Conservation (phyloP, 768 basidiomycete genomes). For the Boletellus ananas region DNA sequence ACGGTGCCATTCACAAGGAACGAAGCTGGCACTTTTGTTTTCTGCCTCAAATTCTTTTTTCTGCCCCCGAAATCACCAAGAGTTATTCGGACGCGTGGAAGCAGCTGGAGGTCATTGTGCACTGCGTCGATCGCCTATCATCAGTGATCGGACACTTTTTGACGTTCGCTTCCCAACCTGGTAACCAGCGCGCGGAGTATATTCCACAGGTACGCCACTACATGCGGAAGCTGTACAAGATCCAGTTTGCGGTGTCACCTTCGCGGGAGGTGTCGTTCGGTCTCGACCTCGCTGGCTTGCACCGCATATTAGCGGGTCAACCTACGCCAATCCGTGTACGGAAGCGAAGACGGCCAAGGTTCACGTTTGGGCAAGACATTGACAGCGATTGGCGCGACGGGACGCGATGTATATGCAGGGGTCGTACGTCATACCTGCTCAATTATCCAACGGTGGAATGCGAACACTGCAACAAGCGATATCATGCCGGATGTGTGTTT, state of each 20-base stretch:
- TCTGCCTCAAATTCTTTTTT: slow-evolving; percentile 63
- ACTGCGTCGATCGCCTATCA: slow-evolving; percentile 72
- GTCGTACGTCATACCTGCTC: slow-evolving; percentile 56
- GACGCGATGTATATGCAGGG: slow-evolving; percentile 79
- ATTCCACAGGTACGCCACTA: slow-evolving; percentile 84
- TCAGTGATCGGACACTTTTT: slow-evolving; percentile 77
- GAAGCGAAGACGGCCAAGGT: slow-evolving; percentile 59
- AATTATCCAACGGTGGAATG: slow-evolving; percentile 65
- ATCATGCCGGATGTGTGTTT: slow-evolving; percentile 76
- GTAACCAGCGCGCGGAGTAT: slow-evolving; percentile 71
- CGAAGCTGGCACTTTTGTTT: slow-evolving; percentile 83
- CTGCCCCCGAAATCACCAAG: slow-evolving; percentile 75
- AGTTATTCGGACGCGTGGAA: slow-evolving; percentile 79
- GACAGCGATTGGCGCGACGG: slow-evolving; percentile 71
- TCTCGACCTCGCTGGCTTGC: slow-evolving; percentile 76
- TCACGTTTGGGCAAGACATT: slow-evolving; percentile 73
- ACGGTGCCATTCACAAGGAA: slow-evolving; percentile 77
- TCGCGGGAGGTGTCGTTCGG: slow-evolving; percentile 79
- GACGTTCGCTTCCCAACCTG: slow-evolving; percentile 61
- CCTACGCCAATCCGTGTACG: slow-evolving; percentile 46
- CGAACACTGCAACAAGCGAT: slow-evolving; percentile 58
- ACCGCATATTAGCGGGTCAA: slow-evolving; percentile 73
- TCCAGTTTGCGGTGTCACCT: slow-evolving; percentile 84
- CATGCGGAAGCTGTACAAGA: slow-evolving; percentile 87
- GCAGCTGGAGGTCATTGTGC: slow-evolving; percentile 75